phyloP scores from a whole-genome alignment of 108 stramenopile species.

The Stephanodiscus triporus region DNA sequence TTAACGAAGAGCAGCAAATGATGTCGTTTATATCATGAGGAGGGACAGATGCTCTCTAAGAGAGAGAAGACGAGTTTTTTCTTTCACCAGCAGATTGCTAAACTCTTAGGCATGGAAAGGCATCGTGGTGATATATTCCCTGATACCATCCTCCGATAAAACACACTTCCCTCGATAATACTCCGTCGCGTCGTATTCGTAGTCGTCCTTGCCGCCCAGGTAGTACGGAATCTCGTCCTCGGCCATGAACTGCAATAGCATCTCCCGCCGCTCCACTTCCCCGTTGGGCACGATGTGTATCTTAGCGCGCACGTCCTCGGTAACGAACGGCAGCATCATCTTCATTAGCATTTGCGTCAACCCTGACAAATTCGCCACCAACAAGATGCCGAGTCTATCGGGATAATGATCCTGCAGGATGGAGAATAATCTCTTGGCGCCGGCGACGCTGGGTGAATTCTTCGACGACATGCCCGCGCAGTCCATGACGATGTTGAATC shows the following conservation, averaged over 20 bases:
- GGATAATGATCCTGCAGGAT: slow-evolving; percentile 84
- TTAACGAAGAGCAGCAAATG: too few relatives aligned
- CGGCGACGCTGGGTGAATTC: slow-evolving; percentile 49
- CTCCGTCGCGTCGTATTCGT: slow-evolving; percentile 48
- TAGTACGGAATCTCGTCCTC: slow-evolving; percentile 60
- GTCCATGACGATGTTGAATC: slow-evolving; percentile 75
- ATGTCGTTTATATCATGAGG: too few relatives aligned
- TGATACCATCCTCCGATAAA: slow-evolving; percentile 53
- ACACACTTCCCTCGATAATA: slow-evolving; percentile 58
- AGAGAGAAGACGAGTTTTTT: too few relatives aligned
- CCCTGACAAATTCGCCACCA: slow-evolving; percentile 60
- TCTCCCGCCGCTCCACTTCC: slow-evolving; percentile 30
- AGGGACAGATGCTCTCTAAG: too few relatives aligned
- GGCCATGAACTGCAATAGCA: slow-evolving; percentile 62
- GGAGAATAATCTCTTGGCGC: slow-evolving; percentile 53
- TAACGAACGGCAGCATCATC: slow-evolving; percentile 64
- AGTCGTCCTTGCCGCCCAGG: slow-evolving; percentile 71
- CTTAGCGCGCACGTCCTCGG: slow-evolving; percentile 74
- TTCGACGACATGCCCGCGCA: slow-evolving; percentile 47
- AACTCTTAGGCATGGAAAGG: slow-evolving; percentile 73
- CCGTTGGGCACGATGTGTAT: slow-evolving; percentile 67
- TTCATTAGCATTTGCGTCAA: slow-evolving; percentile 63
- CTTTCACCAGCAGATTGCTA: too few relatives aligned
- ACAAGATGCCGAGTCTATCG: slow-evolving; percentile 66
- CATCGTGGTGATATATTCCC: slow-evolving; percentile 58